Evolutionary conservation across 2,329 filamentous ascomycete genomes (phyloP), one percentile per base, ranked within the genome.

Genomic region (Fusarium ramigenum): DNA sequence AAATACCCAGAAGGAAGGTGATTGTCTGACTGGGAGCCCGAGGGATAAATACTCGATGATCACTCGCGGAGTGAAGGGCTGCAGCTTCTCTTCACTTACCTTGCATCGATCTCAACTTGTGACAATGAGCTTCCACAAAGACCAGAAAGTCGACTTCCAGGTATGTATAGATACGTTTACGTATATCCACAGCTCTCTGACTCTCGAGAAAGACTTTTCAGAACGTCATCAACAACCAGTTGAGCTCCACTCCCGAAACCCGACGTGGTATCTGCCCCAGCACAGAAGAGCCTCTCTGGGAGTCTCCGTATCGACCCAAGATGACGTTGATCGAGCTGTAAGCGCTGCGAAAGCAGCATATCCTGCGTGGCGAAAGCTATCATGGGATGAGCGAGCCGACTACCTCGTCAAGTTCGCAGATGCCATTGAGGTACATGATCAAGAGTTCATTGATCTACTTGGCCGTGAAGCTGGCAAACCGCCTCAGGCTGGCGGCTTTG

Each of bases 181-280:
- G 0, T 10, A 2, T 5, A 4, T 3, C 11, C 5, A 34, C 11
- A 4, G 3, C 4, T 21, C 0, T 3, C 60, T 66, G 6, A 54
- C 16, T 28, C 6, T 10, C 2, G 25, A 1, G 2, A 19, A 23
- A 71, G 68, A 39, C 46, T 10, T 70, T 67, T 12, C 61, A 50
- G 21, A 32, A 90, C 85, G 70, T 79, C 28, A 77, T 80, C 52
- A 76, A 79, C 46, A 75, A 75, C 39, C 57, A 79, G 42, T 60
- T 76, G 12, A 66, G 44, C 12, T 18, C 66, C 4, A 78, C 78
- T 4, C 21, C 66, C 0, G 57, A 63, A 23, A 79, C 73, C 0
- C 66, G 75, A 1, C 73, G 60, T 63, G 60, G 70, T 0, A 79
- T 56, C 76, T 80, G 79, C 73, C 82, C 75, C 42, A 80, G 71